phyloP scores from a whole-genome alignment of 2,329 filamentous ascomycete genomes.

The Berkeleyomyces rouxiae region DNA sequence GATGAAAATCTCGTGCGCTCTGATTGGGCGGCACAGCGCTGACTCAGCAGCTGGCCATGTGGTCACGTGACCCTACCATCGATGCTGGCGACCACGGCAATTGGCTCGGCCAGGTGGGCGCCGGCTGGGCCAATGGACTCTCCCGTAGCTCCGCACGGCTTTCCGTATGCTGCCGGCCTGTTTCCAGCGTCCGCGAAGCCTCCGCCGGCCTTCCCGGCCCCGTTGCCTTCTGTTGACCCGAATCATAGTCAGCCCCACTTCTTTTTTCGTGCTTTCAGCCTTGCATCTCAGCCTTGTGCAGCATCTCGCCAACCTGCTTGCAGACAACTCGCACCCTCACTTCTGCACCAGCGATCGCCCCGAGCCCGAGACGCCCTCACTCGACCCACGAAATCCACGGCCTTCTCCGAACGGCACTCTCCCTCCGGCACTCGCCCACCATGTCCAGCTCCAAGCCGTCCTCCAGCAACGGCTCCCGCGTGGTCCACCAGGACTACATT shows the following conservation, averaged over 20 bases:
- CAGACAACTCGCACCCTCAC: background rate
- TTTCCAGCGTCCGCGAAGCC: too few species aligned
- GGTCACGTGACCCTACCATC: slow-evolving; percentile 8
- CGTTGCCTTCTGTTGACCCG: too few species aligned
- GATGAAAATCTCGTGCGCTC: slow-evolving; percentile 10
- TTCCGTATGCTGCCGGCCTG: too few species aligned
- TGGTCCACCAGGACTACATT: slow-evolving; percentile 88
- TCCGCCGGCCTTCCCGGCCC: too few species aligned
- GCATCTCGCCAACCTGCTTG: background rate
- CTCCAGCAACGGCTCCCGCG: slow-evolving; percentile 31
- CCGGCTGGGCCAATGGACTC: background rate
- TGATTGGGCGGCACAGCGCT: slow-evolving; percentile 9
- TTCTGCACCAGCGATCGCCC: too few species aligned
- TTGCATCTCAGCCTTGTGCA: slow-evolving; percentile 5
- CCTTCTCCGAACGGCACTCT: background rate
- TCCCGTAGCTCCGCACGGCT: background rate
- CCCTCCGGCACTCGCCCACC: background rate
- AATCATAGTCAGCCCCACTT: background rate
- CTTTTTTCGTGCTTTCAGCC: background rate
- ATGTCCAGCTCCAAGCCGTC: slow-evolving; percentile 11
- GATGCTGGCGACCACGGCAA: too few species aligned
- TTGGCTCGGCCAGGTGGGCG: too few species aligned
- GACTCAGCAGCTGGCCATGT: slow-evolving; percentile 3
- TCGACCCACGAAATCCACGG: background rate
- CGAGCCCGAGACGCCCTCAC: background rate